A percentile compares a stretch with the other conserved stretches of the same genome.
Conservation (phyloP, 345 rosid genomes). For the Rhizophora mangle region DNA sequence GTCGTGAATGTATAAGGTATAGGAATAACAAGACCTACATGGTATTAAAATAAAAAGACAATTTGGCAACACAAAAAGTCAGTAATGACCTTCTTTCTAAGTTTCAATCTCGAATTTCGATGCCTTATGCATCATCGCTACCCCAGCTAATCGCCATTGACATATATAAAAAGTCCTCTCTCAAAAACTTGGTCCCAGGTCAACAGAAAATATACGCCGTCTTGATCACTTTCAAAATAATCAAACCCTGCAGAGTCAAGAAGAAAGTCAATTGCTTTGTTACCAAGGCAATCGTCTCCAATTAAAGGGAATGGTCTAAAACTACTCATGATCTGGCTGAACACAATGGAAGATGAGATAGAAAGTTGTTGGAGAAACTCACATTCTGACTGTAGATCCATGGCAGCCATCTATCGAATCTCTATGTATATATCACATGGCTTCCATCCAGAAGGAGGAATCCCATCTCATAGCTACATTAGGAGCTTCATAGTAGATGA, state of each 20-base stretch:
- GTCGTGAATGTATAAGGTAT: background rate
- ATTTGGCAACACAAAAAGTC: constrained; percentile 8
- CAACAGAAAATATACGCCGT: constrained; percentile 2
- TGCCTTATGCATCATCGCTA: constrained; percentile 13
- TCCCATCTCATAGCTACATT: constrained; percentile 21
- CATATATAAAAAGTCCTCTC: constrained; percentile 27
- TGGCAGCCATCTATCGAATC: constrained; percentile 3
- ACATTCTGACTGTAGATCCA: constrained; percentile 25
- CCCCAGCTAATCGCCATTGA: constrained; percentile 5
- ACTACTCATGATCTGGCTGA: background rate
- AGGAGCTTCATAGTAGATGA: constrained; percentile 17
- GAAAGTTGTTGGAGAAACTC: constrained; percentile 14
- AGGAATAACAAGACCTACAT: constrained; percentile 4
- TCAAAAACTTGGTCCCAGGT: constrained; percentile 9
- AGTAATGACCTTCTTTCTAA: background rate
- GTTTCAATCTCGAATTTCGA: constrained; percentile 19
- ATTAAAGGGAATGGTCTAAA: background rate
- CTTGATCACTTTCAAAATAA: constrained; percentile 16
- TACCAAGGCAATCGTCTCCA: background rate
- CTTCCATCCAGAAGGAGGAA: constrained; percentile 18
- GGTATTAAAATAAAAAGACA: background rate
- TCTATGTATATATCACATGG: constrained; percentile 2
- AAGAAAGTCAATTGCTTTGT: constrained; percentile 4
- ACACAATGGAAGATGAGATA: background rate
- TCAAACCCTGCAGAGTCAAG: constrained; percentile 18